Evolutionary conservation across 345 rosid species (phyloP), one percentile per base, ranked within the genome.

Genomic region (Brassica carinata): DNA sequence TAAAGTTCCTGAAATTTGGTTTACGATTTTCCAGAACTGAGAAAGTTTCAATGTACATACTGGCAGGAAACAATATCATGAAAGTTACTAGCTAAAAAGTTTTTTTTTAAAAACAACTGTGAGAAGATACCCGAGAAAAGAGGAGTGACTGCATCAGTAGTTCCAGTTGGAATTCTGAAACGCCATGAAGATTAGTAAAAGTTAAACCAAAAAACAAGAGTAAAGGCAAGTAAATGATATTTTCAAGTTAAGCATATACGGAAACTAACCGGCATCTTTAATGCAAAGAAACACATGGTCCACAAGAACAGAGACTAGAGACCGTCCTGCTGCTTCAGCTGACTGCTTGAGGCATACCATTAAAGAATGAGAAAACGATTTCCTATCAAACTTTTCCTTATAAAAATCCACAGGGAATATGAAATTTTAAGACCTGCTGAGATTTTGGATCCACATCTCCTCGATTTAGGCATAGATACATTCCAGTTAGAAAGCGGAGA

Each of bases 221-320:
- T 45, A 83, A 64, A 51, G 64, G 15, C 58, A 68, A 68, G 45
- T 26, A 11, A 57, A 23, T 15, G 18, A 30, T n/a, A 26, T 7
- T 70, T 63, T 48, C 40, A 63, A 48, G 7, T 27, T 45, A 31
- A 78, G 40, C 48, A 64, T 57, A 64, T 34, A 11, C 23, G 51
- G 43, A 62, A 84, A 89, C 94, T 76, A 77, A 96, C 99, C 99
- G 78, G 95, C 74, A 88, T 96, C 99, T 86, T 90, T 92, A 79
- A 96, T 90, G 89, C 97, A 86, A 59, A 96, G 89, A 90, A 93
- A 96, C 75, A 96, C 90, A 86, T 96, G 99, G 87, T 96, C 99
- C 87, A 96, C 98, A 77, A 92, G 83, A 83, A 96, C 82, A 4
- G 97, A 90, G 82, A 93, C 97, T 18, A 96, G 78, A 80, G 97